These are phyloP conservation scores for Abrus precatorius DNA, from an alignment of 306 rosid genomes.

Conservation along the genomic window DNA sequence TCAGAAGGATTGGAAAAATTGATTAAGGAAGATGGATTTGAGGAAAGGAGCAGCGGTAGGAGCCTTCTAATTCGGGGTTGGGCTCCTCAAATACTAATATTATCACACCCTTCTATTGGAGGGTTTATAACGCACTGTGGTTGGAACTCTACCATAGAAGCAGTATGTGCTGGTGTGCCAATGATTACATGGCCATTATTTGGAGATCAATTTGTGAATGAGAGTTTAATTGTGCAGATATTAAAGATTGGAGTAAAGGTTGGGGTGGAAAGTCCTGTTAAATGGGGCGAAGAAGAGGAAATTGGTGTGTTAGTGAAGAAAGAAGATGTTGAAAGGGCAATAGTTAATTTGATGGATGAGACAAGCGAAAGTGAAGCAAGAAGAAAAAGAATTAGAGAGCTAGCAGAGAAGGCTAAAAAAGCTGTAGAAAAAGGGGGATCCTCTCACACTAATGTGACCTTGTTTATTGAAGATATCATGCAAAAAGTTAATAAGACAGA, in stretches of 20 bases:
- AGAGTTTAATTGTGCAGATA: slow-evolving; percentile 59
- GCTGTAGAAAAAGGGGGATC: slow-evolving; percentile 69
- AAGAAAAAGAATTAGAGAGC: slow-evolving; percentile 51
- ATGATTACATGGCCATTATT: slow-evolving; percentile 69
- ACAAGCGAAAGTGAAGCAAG: slow-evolving; percentile 54
- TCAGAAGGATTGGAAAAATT: slow-evolving; percentile 57
- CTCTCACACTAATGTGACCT: slow-evolving; percentile 44
- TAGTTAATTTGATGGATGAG: slow-evolving; percentile 58
- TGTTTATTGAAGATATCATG: slow-evolving; percentile 50
- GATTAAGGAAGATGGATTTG: slow-evolving; percentile 58
- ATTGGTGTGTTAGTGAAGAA: slow-evolving; percentile 56
- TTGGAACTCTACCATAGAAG: slow-evolving; percentile 75
- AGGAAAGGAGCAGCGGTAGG: slow-evolving; percentile 56
- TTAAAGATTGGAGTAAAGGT: slow-evolving; percentile 64
- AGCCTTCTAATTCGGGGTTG: slow-evolving; percentile 68
- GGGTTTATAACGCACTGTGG: slow-evolving; percentile 77
- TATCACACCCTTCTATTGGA: slow-evolving; percentile 61
- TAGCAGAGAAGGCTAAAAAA: slow-evolving; percentile 54
- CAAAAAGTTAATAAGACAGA: background rate
- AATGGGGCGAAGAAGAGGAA: slow-evolving; percentile 64
- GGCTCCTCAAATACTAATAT: slow-evolving; percentile 69
- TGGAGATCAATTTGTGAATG: slow-evolving; percentile 69
- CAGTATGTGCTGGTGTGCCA: slow-evolving; percentile 61
- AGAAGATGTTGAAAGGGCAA: slow-evolving; percentile 56
- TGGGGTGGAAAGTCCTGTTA: slow-evolving; percentile 54